These are phyloP conservation scores for Candida corydali DNA, from an alignment of 805 yeast genomes.

Conservation along the genomic window DNA sequence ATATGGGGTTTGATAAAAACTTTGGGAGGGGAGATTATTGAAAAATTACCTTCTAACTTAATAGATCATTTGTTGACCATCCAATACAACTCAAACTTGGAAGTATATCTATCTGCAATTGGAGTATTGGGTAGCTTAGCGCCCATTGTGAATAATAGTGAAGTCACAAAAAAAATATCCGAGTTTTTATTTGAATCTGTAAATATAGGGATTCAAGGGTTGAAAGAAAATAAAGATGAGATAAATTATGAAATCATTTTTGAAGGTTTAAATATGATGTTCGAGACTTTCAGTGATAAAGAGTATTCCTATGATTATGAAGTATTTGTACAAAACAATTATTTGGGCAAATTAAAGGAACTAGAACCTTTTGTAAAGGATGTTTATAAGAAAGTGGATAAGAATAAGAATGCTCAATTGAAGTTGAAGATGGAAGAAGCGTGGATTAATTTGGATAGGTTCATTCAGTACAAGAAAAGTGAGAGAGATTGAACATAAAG, in stretches of 20 bases:
- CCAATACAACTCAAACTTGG: slow-evolving; percentile 19
- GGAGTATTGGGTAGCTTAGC: slow-evolving; percentile 55
- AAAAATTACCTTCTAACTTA: slow-evolving; percentile 21
- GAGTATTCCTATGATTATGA: slow-evolving; percentile 61
- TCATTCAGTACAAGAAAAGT: slow-evolving; percentile 64
- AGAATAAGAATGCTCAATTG: slow-evolving; percentile 51
- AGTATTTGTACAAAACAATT: slow-evolving; percentile 56
- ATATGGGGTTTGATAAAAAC: slow-evolving; percentile 37
- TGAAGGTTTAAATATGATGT: slow-evolving; percentile 62
- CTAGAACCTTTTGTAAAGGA: slow-evolving; percentile 15
- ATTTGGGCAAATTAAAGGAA: slow-evolving; percentile 31
- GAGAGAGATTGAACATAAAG: too few species aligned
- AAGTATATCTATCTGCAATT: slow-evolving; percentile 40
- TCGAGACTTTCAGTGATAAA: slow-evolving; percentile 78
- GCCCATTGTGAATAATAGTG: slow-evolving; percentile 39
- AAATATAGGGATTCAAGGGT: slow-evolving; percentile 2
- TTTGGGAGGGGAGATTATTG: slow-evolving; percentile 29
- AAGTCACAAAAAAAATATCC: slow-evolving; percentile 42
- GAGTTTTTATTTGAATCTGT: slow-evolving; percentile 36
- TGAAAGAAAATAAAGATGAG: neutral
- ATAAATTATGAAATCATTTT: slow-evolving; percentile 37
- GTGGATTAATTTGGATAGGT: slow-evolving; percentile 61
- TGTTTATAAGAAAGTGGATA: slow-evolving; percentile 21
- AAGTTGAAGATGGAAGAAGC: slow-evolving; percentile 67
- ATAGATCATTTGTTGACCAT: slow-evolving; percentile 12